Evolutionary conservation across 495 filamentous ascomycete species (phyloP).

Genomic region (Trichoderma asperelloides): DNA sequence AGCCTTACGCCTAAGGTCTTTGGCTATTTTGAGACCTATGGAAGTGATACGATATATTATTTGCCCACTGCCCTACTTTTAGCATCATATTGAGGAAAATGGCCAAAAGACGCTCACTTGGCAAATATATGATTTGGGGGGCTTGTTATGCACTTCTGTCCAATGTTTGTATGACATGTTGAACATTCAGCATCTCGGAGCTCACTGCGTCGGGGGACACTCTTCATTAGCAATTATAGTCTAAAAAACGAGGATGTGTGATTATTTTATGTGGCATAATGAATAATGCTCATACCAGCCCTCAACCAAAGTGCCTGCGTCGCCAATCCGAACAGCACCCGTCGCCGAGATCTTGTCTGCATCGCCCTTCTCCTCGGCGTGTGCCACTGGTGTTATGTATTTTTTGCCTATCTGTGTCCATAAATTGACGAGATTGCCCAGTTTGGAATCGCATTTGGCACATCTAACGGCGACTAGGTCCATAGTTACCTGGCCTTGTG

Average conservation of each 20-base stretch:
- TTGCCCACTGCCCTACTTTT: conserved; percentile 3
- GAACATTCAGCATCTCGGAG: conserved; percentile 25
- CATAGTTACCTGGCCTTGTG: conserved; percentile 16
- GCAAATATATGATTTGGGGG: conserved; percentile 28
- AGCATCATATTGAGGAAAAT: neutral
- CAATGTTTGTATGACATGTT: conserved; percentile 20
- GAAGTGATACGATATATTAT: neutral
- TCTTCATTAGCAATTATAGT: too few species aligned
- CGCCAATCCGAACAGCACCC: conserved; percentile 18
- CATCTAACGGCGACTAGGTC: conserved; percentile 29
- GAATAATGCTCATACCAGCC: conserved; percentile 21
- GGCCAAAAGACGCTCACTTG: conserved; percentile 16
- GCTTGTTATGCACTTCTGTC: conserved; percentile 22
- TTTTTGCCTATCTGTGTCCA: conserved; percentile 36
- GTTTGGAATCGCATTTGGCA: conserved; percentile 24
- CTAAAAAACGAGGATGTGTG: conserved; percentile 11
- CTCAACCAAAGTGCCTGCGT: conserved; percentile 23
- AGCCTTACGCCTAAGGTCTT: conserved; percentile 1
- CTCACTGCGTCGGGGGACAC: conserved; percentile 13
- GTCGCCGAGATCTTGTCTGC: conserved; percentile 10
- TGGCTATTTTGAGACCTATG: neutral
- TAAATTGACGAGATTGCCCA: conserved; percentile 32
- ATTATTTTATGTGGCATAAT: neutral
- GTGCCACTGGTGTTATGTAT: conserved; percentile 32
- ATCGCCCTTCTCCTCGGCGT: conserved; percentile 13